Evolutionary conservation across 768 basidiomycete species (phyloP).

Genomic region (Infundibulicybe gibba): DNA sequence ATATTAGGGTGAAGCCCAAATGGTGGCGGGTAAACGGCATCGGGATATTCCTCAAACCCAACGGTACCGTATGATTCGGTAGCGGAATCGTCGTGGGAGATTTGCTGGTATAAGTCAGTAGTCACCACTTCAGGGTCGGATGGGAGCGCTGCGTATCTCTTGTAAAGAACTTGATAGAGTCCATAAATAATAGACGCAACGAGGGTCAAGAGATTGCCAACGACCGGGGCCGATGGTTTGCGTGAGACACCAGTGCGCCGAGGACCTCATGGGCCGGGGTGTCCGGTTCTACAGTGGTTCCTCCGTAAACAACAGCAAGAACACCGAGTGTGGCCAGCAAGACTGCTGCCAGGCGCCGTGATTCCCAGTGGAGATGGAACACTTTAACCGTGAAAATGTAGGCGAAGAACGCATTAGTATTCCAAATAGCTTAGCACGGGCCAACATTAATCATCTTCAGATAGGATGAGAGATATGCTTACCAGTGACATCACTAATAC

Average conservation of each 20-base stretch:
- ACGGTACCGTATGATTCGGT: constrained; percentile 6
- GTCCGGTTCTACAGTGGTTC: constrained; percentile 27
- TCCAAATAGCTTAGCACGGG: constrained; percentile 59
- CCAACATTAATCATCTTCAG: constrained; percentile 11
- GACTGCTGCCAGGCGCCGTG: constrained; percentile 66
- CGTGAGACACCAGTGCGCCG: constrained; percentile 8
- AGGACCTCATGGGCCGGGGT: constrained; percentile 6
- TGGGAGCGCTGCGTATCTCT: constrained; percentile 69
- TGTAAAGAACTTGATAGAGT: constrained; percentile 84
- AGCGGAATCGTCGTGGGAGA: constrained; percentile 35
- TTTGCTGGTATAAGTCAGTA: constrained; percentile 39
- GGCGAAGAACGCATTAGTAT: constrained; percentile 88
- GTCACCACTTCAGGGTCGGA: constrained; percentile 52
- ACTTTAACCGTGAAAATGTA: constrained; percentile 82
- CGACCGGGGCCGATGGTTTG: constrained; percentile 49
- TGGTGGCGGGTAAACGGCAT: constrained; percentile 56
- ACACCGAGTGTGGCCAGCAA: constrained; percentile 80
- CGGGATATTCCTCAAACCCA: constrained; percentile 8
- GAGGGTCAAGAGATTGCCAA: constrained; percentile 75
- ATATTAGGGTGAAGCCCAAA: constrained; percentile 86
- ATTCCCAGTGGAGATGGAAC: constrained; percentile 60
- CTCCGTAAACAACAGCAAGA: constrained; percentile 80
- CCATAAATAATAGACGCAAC: constrained; percentile 70
- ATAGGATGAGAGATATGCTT: constrained; percentile 12
- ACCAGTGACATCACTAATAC: constrained; percentile 81